Conservation (phyloP, 805 yeast genomes). For the Maudiozyma bulderi region DNA sequence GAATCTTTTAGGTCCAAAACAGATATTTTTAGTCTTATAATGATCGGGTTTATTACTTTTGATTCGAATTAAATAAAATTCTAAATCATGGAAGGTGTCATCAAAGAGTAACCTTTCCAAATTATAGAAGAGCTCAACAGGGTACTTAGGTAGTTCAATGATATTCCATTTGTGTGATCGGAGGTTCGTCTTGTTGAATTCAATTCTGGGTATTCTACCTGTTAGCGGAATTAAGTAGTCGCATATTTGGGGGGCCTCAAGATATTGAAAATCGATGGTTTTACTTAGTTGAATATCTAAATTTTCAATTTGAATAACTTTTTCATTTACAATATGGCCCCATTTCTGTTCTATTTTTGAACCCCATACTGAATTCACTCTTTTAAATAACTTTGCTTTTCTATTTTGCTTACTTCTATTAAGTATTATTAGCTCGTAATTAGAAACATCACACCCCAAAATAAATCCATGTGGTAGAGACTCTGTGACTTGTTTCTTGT, state of each 20-base stretch:
- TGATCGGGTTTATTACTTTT: background rate
- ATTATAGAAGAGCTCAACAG: background rate
- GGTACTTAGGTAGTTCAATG: background rate
- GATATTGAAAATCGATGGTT: too few relatives aligned
- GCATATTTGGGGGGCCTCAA: too few relatives aligned
- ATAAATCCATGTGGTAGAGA: too few relatives aligned
- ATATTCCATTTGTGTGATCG: background rate
- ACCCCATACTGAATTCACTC: background rate
- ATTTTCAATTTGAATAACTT: background rate
- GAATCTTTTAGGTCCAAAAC: background rate
- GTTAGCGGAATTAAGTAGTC: too few relatives aligned
- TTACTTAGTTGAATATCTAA: background rate
- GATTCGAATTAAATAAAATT: constrained; percentile 10
- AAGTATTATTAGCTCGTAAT: too few relatives aligned
- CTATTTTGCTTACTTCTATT: too few relatives aligned
- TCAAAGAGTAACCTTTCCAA: constrained; percentile 7
- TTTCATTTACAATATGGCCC: background rate
- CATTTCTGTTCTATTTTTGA: background rate
- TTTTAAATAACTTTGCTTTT: too few relatives aligned
- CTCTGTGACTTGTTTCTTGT: too few relatives aligned
- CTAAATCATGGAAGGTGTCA: constrained; percentile 11
- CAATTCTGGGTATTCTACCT: too few relatives aligned
- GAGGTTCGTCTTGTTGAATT: too few relatives aligned
- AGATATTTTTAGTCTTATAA: background rate
- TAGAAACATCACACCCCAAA: too few relatives aligned